A percentile compares a stretch with the other conserved stretches of the same genome.
These are phyloP conservation scores for Beta corolliflora DNA, from an alignment of 179 eudicot species.

Conservation along the genomic window DNA sequence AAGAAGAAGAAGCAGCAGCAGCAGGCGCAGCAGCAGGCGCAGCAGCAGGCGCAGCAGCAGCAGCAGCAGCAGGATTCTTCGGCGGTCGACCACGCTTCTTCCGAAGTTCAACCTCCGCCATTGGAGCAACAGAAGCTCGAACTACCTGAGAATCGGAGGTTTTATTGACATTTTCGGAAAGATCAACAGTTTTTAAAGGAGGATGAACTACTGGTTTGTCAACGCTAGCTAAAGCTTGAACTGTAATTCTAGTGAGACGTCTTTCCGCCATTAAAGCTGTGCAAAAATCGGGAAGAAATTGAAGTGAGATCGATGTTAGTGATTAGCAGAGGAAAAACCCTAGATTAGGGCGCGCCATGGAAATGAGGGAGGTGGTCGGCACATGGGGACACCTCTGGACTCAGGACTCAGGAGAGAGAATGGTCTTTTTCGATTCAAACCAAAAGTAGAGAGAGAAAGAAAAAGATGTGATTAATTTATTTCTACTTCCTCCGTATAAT, in stretches of 20 bases:
- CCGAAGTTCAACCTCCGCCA: conserved; percentile 30
- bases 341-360: conserved; percentile 29
- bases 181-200: conserved; percentile 22
- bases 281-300: background rate
- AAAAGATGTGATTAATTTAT: too few relatives aligned
- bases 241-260: conserved; percentile 2
- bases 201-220: conserved; percentile 1
- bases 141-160: conserved; percentile 17
- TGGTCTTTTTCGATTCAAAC: conserved; percentile 8
- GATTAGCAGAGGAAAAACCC: conserved; percentile 17
- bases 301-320: background rate
- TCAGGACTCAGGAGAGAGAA: background rate
- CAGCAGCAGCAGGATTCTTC: conserved; percentile 30
- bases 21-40: background rate
- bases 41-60: too few relatives aligned
- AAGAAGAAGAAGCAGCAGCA: conserved; percentile 21
- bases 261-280: conserved; percentile 28
- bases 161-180: background rate
- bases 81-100: conserved; percentile 81
- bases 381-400: conserved; percentile 30
- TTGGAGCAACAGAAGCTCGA: conserved; percentile 14
- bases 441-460: too few relatives aligned
- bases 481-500: too few relatives aligned
- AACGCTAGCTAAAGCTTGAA: conserved; percentile 35
- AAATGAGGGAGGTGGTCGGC: conserved; percentile 28